phyloP scores from a whole-genome alignment of 345 rosid genomes.

The Crucihimalaya himalaica region DNA sequence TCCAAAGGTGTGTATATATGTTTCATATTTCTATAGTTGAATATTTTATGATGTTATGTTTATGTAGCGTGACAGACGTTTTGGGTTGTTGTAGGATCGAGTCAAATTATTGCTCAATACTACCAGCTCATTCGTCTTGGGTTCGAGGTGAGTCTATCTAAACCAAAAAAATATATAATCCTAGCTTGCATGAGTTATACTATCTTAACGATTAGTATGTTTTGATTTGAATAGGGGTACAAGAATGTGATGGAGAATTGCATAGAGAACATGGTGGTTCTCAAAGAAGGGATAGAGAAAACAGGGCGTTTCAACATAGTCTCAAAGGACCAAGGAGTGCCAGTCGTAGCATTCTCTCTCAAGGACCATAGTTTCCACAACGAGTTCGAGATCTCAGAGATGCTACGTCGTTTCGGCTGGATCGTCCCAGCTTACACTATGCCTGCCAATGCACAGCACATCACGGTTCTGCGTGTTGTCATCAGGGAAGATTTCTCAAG shows the following conservation, averaged over 20 bases:
- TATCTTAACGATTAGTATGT: too few species aligned
- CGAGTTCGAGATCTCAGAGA: slow-evolving; percentile 78
- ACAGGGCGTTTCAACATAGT: slow-evolving; percentile 74
- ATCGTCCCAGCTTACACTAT: slow-evolving; percentile 90
- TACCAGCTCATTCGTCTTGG: slow-evolving; percentile 92
- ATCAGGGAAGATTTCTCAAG: slow-evolving; percentile 91
- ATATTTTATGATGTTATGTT: not conserved
- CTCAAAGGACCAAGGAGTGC: slow-evolving; percentile 85
- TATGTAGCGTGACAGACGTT: not conserved
- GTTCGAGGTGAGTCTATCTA: slow-evolving; percentile 51
- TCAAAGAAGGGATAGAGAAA: slow-evolving; percentile 72
- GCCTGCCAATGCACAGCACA: slow-evolving; percentile 88
- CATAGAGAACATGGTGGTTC: slow-evolving; percentile 63
- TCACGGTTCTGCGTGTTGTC: slow-evolving; percentile 90
- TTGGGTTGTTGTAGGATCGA: slow-evolving; percentile 29
- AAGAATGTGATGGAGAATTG: slow-evolving; percentile 91
- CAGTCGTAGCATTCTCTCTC: slow-evolving; percentile 87
- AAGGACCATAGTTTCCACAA: slow-evolving; percentile 64
- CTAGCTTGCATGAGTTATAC: too few species aligned
- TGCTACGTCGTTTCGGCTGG: slow-evolving; percentile 92
- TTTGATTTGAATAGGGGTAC: slow-evolving; percentile 56
- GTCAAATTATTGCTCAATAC: slow-evolving; percentile 62
- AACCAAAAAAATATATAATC: not conserved
- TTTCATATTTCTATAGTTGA: not conserved
- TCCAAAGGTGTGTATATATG: slow-evolving; percentile 60